Percentiles rank a stretch among this genome's conserved stretches.
Evolutionary conservation across 1,284 basidiomycete species (phyloP).

Genomic region (Naganishia sp.): DNA sequence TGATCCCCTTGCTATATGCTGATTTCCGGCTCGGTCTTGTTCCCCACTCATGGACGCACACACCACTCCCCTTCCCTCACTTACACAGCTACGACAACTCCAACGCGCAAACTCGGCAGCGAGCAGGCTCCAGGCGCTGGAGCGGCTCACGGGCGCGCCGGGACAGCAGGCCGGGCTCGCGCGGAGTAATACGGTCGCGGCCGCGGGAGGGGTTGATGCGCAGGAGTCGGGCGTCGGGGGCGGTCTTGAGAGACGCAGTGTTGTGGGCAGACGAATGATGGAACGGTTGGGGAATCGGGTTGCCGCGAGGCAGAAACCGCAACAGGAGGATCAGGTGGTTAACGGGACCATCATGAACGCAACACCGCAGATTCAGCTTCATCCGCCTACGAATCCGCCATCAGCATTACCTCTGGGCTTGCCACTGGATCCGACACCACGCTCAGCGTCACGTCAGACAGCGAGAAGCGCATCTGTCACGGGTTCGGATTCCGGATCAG

Average conservation of each 20-base stretch:
- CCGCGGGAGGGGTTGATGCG: constrained; percentile 7
- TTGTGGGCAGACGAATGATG: constrained; percentile 53
- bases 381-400: constrained; percentile 15
- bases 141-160: constrained; percentile 48
- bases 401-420: constrained; percentile 4
- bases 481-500: constrained; percentile 14
- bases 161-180: not conserved
- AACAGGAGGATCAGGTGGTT: constrained; percentile 39
- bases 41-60: constrained; percentile 36
- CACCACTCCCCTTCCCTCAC: constrained; percentile 47
- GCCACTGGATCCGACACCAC: not conserved
- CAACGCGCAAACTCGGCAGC: constrained; percentile 53
- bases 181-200: constrained; percentile 23
- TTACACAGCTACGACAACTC: constrained; percentile 48
- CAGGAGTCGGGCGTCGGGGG: constrained; percentile 10
- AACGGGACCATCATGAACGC: too few species aligned
- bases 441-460: constrained; percentile 2
- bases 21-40: constrained; percentile 26
- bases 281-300: constrained; percentile 47
- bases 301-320: constrained; percentile 44
- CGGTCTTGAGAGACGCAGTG: constrained; percentile 53
- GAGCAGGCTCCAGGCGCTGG: constrained; percentile 51
- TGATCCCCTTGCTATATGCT: not conserved
- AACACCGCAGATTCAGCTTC: not conserved
- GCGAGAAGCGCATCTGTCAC: not conserved